Evolutionary conservation across 78 protist genomes (phyloP), one percentile per base, ranked within the genome.

Genomic region (Dictyostelium purpureum): DNA sequence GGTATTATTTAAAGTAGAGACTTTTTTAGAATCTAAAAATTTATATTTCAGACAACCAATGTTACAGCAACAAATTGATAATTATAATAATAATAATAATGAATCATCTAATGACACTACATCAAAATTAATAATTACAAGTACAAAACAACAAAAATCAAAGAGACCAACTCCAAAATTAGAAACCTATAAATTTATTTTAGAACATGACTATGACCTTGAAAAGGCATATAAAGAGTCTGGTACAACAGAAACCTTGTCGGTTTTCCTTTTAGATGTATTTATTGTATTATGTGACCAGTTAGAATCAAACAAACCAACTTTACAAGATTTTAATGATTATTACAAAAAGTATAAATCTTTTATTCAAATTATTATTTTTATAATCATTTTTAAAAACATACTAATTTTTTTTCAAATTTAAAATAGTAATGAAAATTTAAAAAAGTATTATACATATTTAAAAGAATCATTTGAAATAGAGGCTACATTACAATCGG

Each of bases 401-500:
- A n/a, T n/a, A n/a, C n/a, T n/a, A n/a, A n/a, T n/a, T n/a, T n/a
- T n/a, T n/a, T n/a, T n/a, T n/a, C n/a, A n/a, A n/a, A n/a, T n/a
- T n/a, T 61, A 9, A 26, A 26, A 9, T 57, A n/a, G 11, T 26
- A 16, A 57, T 26, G 9, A 16, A 28, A 26, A 28, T 26, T 6
- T 33, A 63, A 37, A 31, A 33, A 33, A 63, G 18, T 63, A 31
- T 63, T 33, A 33, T 14, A 24, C 26, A 18, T 38, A 63, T 14
- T 63, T 63, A 33, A 63, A 31, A 63, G 42, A n/a, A 63, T 33
- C 26, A 63, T 63, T 63, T 63, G n/a, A n/a, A 63, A 63, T 63
- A 14, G 18, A 63, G 16, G 43, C 19, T 31, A 33, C 33, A 33
- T 31, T 63, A 33, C 45, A 28, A 0, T 12, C n/a, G 10, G 71